A percentile compares a stretch with the other conserved stretches of the same genome.
Evolutionary conservation across 2,329 filamentous ascomycete species (phyloP).

Genomic region (Pestalotiopsis sp.): DNA sequence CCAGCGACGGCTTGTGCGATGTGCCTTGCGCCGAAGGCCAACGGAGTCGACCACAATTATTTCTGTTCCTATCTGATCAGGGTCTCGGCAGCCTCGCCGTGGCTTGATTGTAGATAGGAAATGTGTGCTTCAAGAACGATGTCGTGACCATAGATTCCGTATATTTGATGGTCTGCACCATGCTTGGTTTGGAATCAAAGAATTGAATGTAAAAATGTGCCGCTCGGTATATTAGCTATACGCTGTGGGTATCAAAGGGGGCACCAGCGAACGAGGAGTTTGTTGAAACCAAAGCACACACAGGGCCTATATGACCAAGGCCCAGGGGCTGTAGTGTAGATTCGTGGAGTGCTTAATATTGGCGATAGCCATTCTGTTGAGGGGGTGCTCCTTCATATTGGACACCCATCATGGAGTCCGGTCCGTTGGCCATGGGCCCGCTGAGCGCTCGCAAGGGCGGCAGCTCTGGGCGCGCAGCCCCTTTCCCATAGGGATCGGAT

Average conservation of each 20-base stretch:
- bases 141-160: not conserved
- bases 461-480: constrained; percentile 48
- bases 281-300: not conserved
- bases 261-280: not conserved
- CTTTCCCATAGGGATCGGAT: constrained; percentile 32
- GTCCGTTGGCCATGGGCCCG: constrained; percentile 42
- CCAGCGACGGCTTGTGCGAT: not conserved
- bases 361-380: constrained; percentile 48
- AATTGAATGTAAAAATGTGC: not conserved
- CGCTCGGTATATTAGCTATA: not conserved
- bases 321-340: not conserved
- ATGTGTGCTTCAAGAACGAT: not conserved
- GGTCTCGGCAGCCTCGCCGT: too few relatives aligned
- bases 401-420: constrained; percentile 69
- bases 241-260: not conserved
- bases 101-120: too few relatives aligned
- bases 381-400: constrained; percentile 59
- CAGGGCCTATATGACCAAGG: not conserved
- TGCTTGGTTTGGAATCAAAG: not conserved
- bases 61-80: not conserved
- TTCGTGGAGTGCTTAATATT: constrained; percentile 29
- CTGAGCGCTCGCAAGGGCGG: constrained; percentile 60
- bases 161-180: not conserved
- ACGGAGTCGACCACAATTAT: not conserved
- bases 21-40: not conserved